phyloP scores from a whole-genome alignment of 768 basidiomycete genomes.

The Hydnomerulius pinastri region DNA sequence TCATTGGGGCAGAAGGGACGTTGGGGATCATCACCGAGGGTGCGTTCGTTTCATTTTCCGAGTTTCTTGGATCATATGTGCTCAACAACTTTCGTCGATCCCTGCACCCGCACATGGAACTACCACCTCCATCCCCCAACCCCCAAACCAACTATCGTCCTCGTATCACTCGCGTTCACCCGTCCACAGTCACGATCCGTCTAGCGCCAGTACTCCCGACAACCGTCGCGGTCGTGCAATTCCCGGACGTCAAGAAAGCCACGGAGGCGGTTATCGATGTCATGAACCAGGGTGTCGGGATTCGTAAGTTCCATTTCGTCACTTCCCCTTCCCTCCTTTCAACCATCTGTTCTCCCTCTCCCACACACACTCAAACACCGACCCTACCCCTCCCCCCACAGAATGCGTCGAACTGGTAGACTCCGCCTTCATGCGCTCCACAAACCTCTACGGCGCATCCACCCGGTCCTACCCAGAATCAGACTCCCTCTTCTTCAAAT shows the following conservation, averaged over 20 bases:
- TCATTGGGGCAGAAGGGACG: constrained; percentile 82
- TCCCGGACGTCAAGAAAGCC: constrained; percentile 73
- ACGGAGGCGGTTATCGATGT: constrained; percentile 76
- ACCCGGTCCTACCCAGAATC: constrained; percentile 56
- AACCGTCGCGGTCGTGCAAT: constrained; percentile 80
- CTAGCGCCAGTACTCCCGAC: constrained; percentile 83
- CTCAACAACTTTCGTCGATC: too few relatives aligned
- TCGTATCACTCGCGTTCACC: too few relatives aligned
- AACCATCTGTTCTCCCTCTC: background rate
- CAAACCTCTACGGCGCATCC: constrained; percentile 57
- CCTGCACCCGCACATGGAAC: too few relatives aligned
- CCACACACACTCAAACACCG: constrained; percentile 1
- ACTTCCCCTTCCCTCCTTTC: background rate
- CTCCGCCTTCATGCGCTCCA: constrained; percentile 63
- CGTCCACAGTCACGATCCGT: constrained; percentile 65
- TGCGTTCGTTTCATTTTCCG: too few relatives aligned
- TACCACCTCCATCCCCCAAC: too few relatives aligned
- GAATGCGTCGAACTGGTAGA: constrained; percentile 89
- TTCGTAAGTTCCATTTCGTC: constrained; percentile 51
- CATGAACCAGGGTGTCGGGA: constrained; percentile 68
- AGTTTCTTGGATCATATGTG: background rate
- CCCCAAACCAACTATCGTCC: too few relatives aligned
- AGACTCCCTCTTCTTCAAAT: constrained; percentile 85
- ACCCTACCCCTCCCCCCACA: constrained; percentile 23
- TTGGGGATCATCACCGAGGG: constrained; percentile 91